Percentiles rank a stretch among this genome's conserved stretches.
phyloP scores from a whole-genome alignment of 768 basidiomycete genomes.

The Mycena capillaripes region DNA sequence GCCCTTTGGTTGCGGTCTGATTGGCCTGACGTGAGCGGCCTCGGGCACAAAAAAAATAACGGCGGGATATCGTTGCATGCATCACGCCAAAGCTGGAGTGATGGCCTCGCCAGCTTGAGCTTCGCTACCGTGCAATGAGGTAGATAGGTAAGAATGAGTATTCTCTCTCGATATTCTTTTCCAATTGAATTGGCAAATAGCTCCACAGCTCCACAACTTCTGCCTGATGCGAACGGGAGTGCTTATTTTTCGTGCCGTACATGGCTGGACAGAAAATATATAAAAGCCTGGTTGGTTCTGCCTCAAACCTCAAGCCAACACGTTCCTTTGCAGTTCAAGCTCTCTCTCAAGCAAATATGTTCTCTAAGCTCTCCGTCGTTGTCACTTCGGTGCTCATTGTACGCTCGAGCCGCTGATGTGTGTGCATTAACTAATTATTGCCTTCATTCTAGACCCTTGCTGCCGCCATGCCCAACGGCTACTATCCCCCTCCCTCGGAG shows the following conservation, averaged over 20 bases:
- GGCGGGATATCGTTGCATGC: neutral
- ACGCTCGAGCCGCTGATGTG: conserved; percentile 1
- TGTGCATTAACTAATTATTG: neutral
- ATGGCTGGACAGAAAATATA: conserved; percentile 11
- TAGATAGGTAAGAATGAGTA: no score
- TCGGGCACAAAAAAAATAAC: neutral
- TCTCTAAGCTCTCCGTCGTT: no score
- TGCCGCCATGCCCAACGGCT: no score
- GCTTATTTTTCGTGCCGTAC: conserved; percentile 8
- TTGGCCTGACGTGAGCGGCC: neutral
- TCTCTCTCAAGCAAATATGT: no score
- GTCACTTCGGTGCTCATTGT: no score
- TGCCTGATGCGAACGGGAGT: conserved; percentile 7
- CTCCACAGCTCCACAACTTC: conserved; percentile 17
- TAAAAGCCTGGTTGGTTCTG: conserved; percentile 2
- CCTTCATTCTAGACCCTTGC: conserved; percentile 1
- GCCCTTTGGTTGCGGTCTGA: neutral
- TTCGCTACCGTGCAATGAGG: neutral
- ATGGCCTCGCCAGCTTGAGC: conserved; percentile 4
- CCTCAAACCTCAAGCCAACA: conserved; percentile 5
- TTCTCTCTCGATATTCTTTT: neutral
- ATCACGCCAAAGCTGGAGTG: neutral
- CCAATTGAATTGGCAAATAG: neutral
- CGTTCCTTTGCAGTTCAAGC: neutral
- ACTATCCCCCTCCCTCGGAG: neutral